Conservation (phyloP, 108 stramenopile species). For the Licmophora abbreviata region DNA sequence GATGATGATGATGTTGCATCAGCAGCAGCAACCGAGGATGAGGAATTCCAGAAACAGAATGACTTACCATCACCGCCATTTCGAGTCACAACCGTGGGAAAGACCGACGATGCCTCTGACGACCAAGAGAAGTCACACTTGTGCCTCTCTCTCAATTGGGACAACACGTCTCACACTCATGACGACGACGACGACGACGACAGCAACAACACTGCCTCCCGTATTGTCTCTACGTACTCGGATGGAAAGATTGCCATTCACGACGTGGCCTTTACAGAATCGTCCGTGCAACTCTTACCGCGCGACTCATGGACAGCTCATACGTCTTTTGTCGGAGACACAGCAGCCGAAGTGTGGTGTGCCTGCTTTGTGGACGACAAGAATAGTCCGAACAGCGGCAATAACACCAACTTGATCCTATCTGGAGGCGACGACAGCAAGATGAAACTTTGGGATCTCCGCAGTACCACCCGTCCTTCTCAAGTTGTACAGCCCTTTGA, state of each 20-base stretch:
- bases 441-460: slow-evolving; percentile 66
- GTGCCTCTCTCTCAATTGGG: slow-evolving; percentile 44
- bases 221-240: slow-evolving; percentile 77
- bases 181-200: background rate
- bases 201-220: slow-evolving; percentile 2
- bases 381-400: background rate
- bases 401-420: slow-evolving; percentile 14
- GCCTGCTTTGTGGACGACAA: slow-evolving; percentile 17
- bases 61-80: background rate
- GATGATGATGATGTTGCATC: no score
- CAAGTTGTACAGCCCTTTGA: slow-evolving; percentile 40
- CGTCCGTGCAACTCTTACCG: background rate
- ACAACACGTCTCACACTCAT: slow-evolving; percentile 4
- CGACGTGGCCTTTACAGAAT: slow-evolving; percentile 9
- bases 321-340: slow-evolving; percentile 47
- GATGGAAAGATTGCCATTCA: slow-evolving; percentile 59
- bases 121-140: slow-evolving; percentile 19
- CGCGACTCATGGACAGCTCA: slow-evolving; percentile 62
- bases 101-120: background rate
- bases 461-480: slow-evolving; percentile 19
- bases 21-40: background rate
- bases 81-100: no score
- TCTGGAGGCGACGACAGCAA: slow-evolving; percentile 45
- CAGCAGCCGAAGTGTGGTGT: slow-evolving; percentile 81
- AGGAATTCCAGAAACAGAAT: slow-evolving; percentile 1